Percentiles rank a stretch among this genome's conserved stretches.
phyloP scores from a whole-genome alignment of 192 early-diverging fungal species.

The Chytriomyces confervae region DNA sequence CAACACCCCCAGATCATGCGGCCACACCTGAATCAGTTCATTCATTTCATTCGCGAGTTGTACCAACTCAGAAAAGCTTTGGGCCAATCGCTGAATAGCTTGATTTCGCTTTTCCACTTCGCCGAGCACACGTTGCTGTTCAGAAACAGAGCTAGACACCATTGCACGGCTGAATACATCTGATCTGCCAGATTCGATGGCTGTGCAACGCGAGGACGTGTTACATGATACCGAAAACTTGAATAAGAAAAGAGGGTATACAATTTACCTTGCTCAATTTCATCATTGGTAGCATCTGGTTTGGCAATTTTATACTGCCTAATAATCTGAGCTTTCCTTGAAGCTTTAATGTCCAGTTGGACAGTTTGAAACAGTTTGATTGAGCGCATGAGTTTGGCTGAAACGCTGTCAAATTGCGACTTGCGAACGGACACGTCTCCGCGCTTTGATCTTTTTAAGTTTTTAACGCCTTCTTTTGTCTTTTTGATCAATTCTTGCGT shows the following conservation, averaged over 20 bases:
- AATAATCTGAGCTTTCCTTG: slow-evolving; percentile 3
- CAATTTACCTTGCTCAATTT: slow-evolving; percentile 19
- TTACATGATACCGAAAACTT: not conserved
- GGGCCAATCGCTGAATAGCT: not conserved
- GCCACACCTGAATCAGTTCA: not conserved
- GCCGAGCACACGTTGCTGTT: not conserved
- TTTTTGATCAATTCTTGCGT: not conserved
- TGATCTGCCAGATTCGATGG: slow-evolving; percentile 10
- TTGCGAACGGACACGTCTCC: not conserved
- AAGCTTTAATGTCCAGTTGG: not conserved
- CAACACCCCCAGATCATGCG: too few species aligned
- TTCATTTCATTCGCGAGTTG: slow-evolving; percentile 14
- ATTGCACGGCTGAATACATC: slow-evolving; percentile 6
- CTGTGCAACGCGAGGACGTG: not conserved
- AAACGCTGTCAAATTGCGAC: not conserved
- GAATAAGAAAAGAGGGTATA: not conserved
- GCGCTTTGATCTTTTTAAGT: not conserved
- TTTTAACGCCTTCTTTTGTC: slow-evolving; percentile 15
- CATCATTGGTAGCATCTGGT: slow-evolving; percentile 21
- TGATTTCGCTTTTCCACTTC: slow-evolving; percentile 4
- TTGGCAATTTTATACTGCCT: slow-evolving; percentile 35
- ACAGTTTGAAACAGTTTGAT: slow-evolving; percentile 3
- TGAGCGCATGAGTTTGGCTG: not conserved
- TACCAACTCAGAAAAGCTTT: not conserved
- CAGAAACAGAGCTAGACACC: not conserved